Evolutionary conservation across 805 yeast species (phyloP).

Genomic region (Teunomyces gatunensis): DNA sequence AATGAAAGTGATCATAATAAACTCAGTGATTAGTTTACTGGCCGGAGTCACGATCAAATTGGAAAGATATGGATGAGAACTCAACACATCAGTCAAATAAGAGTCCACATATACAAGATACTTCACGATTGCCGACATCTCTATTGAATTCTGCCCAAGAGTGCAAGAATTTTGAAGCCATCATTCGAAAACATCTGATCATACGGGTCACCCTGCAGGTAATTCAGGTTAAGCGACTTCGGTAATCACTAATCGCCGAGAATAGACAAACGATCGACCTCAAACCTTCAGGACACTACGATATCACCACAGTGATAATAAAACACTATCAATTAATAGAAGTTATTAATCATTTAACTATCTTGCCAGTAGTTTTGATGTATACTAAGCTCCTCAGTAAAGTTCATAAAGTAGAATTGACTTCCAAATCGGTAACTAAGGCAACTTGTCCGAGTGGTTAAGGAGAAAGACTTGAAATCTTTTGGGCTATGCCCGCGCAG

Average conservation of each 20-base stretch:
- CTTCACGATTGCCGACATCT: conserved; percentile 1
- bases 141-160: neutral
- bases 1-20: conserved; percentile 21
- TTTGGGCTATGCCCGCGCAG: conserved; percentile 13
- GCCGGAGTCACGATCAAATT: conserved; percentile 22
- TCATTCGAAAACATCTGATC: neutral
- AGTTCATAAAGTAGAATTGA: neutral
- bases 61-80: conserved; percentile 18
- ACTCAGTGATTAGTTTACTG: conserved; percentile 30
- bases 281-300: too few relatives aligned
- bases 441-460: conserved; percentile 13
- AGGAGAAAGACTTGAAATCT: conserved; percentile 12
- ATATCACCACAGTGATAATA: too few relatives aligned
- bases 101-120: neutral
- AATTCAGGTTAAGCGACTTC: neutral
- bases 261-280: too few relatives aligned
- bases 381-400: neutral
- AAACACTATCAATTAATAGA: too few relatives aligned
- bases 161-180: neutral
- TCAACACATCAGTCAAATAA: conserved; percentile 6
- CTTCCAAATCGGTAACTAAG: neutral
- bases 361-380: too few relatives aligned
- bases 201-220: neutral
- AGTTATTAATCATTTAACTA: too few relatives aligned
- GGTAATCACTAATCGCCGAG: neutral